Evolutionary conservation across 83 land plant genomes (phyloP).

Genomic region (Picea mariana): DNA sequence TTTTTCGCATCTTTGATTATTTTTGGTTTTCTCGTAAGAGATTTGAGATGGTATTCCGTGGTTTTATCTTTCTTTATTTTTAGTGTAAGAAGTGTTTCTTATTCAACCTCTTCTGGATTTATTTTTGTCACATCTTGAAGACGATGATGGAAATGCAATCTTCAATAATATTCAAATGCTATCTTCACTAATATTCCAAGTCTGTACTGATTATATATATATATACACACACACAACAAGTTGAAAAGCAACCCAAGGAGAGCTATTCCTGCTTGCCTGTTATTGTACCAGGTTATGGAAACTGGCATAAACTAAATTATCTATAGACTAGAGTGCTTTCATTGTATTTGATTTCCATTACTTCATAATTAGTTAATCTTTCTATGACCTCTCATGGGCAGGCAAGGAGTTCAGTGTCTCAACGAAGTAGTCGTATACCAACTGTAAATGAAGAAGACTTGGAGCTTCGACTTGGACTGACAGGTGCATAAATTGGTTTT

Average conservation of each 20-base stretch:
- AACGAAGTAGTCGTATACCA: slow-evolving; percentile 6
- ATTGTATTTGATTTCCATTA: not conserved
- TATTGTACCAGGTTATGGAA: not conserved
- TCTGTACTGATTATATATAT: not conserved
- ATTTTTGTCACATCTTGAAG: slow-evolving; percentile 1
- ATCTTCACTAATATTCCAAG: not conserved
- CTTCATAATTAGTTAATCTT: not conserved
- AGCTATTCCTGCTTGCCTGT: not conserved
- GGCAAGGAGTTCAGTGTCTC: slow-evolving; percentile 1
- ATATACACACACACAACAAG: no score
- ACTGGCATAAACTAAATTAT: not conserved
- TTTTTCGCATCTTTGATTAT: not conserved
- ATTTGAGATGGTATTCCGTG: not conserved
- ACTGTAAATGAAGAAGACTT: slow-evolving; percentile 5
- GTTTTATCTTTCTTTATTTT: not conserved
- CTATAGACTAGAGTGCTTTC: not conserved
- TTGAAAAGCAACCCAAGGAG: not conserved
- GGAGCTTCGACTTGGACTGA: slow-evolving; percentile 18
- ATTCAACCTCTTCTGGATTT: not conserved
- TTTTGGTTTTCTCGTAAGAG: not conserved
- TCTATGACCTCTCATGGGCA: not conserved
- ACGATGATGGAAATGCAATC: not conserved
- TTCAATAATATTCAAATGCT: not conserved
- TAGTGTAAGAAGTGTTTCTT: not conserved
- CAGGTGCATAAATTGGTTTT: not conserved